Conservation (phyloP, 2,329 filamentous ascomycete genomes). For the Aureobasidium mangrovei region DNA sequence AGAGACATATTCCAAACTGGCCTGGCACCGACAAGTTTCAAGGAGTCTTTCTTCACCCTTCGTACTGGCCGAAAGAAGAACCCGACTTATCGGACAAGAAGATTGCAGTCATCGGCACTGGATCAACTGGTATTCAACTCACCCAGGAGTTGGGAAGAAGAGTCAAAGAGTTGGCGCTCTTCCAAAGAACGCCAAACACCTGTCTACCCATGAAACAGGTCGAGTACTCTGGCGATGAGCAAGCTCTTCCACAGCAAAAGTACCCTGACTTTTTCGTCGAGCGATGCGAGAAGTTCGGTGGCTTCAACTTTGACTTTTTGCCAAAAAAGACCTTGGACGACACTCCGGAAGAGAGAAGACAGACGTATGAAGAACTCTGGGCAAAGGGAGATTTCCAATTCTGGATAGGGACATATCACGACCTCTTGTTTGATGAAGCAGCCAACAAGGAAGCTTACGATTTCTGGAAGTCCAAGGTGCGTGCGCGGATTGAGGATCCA, state of each 20-base stretch:
- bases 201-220: conserved; percentile 53
- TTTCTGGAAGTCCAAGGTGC: conserved; percentile 41
- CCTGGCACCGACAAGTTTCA: conserved; percentile 52
- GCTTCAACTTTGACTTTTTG: conserved; percentile 49
- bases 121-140: conserved; percentile 56
- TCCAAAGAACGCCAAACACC: conserved; percentile 59
- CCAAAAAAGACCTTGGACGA: conserved; percentile 46
- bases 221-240: conserved; percentile 41
- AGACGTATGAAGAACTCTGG: conserved; percentile 34
- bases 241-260: conserved; percentile 36
- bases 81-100: conserved; percentile 54
- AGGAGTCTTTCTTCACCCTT: conserved; percentile 48
- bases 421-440: conserved; percentile 37
- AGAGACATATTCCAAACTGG: conserved; percentile 53
- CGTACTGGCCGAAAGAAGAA: conserved; percentile 42
- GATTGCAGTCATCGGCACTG: conserved; percentile 54
- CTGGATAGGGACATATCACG: conserved; percentile 48
- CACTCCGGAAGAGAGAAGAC: conserved; percentile 32
- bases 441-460: conserved; percentile 47
- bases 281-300: conserved; percentile 47
- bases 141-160: conserved; percentile 50
- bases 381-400: conserved; percentile 45
- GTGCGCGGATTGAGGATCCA: conserved; percentile 7
- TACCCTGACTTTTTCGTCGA: conserved; percentile 43
- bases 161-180: conserved; percentile 49